Evolutionary conservation across 768 basidiomycete genomes (phyloP), one percentile per base, ranked within the genome.

Genomic region (Rhizopogon vesiculosus): DNA sequence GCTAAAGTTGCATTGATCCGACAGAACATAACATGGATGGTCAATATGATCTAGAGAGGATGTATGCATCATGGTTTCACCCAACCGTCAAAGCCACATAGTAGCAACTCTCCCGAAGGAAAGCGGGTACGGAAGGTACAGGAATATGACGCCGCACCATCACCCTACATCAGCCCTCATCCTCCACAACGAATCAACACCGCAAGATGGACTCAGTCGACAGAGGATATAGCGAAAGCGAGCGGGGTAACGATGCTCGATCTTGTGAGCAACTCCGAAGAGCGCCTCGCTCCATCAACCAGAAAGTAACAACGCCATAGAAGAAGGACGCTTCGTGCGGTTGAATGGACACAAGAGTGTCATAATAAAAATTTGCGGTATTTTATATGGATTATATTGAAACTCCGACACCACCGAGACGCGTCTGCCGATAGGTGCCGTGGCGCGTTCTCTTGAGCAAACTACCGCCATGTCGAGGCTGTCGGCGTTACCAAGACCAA

Each of bases 231-330:
- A 61, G 57, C 54, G 64, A 69, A 65, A 70, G 65, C 71, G 72
- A 73, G 63, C 73, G 25, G 71, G 65, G 10, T 62, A 62, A 57
- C 65, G 56, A 61, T 61, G 66, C 73, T 79, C 61, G 56, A 51
- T 81, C 78, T 81, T 19, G 79, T 81, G 80, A 80, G 77, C 80
- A 59, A 25, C 61, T 76, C 73, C 64, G 59, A 69, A 66, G 68
- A 72, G 76, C 74, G 68, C 82, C 85, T 87, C 84, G 85, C 86
- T 88, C 86, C 85, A 78, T 76, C 85, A 84, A 87, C 87, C 80
- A 70, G 78, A 85, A 86, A 77, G 66, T 69, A 59, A 68, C 60
- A 74, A 85, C 86, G 84, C 40, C 75, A 82, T 81, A 5, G 35
- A 77, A 66, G 76, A 77, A 68, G 73, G 12, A 13, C 35, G 35